Percentiles rank a stretch among this genome's conserved stretches.
These are phyloP conservation scores for Effrenium voratum DNA, from an alignment of 73 alveolate species.

Conservation along the genomic window DNA sequence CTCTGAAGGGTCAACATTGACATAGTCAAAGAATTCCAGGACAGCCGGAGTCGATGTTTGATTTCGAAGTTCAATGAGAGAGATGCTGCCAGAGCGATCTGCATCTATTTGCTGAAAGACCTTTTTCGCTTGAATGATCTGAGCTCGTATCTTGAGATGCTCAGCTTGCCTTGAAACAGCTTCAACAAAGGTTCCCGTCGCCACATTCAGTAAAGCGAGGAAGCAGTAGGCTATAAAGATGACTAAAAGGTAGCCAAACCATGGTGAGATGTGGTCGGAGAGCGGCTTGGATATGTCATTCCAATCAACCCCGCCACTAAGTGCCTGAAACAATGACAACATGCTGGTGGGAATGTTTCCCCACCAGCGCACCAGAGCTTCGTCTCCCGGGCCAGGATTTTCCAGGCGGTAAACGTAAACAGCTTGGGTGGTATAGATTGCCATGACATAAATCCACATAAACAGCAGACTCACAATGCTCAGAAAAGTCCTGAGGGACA, in stretches of 20 bases:
- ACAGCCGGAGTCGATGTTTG: background rate
- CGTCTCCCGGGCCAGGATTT: background rate
- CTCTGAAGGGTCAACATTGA: constrained; percentile 19
- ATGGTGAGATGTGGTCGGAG: background rate
- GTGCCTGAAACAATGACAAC: constrained; percentile 13
- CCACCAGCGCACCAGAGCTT: constrained; percentile 8
- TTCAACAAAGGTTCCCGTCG: constrained; percentile 8
- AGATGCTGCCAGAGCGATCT: constrained; percentile 4
- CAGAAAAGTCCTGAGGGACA: constrained; percentile 32
- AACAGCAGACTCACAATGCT: constrained; percentile 39
- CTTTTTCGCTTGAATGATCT: background rate
- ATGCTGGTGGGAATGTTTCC: background rate
- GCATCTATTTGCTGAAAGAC: background rate
- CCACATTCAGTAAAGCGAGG: constrained; percentile 5
- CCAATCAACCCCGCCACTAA: constrained; percentile 57
- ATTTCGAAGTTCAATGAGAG: background rate
- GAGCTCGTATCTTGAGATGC: background rate
- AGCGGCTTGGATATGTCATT: constrained; percentile 28
- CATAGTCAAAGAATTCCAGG: constrained; percentile 8
- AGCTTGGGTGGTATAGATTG: constrained; percentile 56
- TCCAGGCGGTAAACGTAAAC: constrained; percentile 52
- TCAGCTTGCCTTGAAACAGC: constrained; percentile 22
- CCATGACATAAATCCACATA: constrained; percentile 72
- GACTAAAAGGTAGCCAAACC: constrained; percentile 30
- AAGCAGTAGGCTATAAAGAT: constrained; percentile 41